phyloP scores from a whole-genome alignment of 345 rosid species.

The Bruguiera parviflora region DNA sequence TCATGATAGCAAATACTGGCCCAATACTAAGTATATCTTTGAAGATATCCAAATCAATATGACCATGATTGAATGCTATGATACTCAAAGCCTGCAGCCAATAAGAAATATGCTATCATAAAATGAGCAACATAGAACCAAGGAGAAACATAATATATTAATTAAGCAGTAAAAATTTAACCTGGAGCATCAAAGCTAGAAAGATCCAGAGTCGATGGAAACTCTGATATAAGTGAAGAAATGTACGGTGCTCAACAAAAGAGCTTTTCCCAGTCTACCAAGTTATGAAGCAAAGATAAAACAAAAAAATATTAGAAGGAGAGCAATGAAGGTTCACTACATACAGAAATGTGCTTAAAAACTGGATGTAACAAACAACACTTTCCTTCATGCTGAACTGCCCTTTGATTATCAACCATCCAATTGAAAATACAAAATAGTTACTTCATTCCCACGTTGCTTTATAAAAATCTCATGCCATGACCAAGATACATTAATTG shows the following conservation, averaged over 20 bases:
- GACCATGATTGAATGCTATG: conserved; percentile 71
- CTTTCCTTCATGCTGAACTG: neutral
- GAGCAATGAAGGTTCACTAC: neutral
- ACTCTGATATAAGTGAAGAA: conserved; percentile 91
- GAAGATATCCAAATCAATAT: conserved; percentile 56
- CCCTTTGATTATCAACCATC: neutral
- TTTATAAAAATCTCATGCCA: neutral
- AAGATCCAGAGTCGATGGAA: conserved; percentile 97
- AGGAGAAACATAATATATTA: neutral
- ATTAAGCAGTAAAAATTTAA: conserved; percentile 24
- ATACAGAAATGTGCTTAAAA: neutral
- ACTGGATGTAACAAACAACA: neutral
- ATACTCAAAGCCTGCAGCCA: conserved; percentile 66
- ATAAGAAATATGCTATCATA: conserved; percentile 3
- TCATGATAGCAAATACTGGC: conserved; percentile 85
- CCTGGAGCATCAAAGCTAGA: conserved; percentile 95
- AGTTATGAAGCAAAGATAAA: conserved; percentile 4
- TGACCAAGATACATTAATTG: neutral
- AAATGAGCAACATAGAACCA: neutral
- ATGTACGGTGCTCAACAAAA: conserved; percentile 96
- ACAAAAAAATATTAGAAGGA: neutral
- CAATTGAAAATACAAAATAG: neutral
- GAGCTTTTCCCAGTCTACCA: conserved; percentile 89
- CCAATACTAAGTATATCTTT: conserved; percentile 81
- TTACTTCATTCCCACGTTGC: neutral